phyloP scores from a whole-genome alignment of 257 asterid genomes.

The Ilex aquifolium region DNA sequence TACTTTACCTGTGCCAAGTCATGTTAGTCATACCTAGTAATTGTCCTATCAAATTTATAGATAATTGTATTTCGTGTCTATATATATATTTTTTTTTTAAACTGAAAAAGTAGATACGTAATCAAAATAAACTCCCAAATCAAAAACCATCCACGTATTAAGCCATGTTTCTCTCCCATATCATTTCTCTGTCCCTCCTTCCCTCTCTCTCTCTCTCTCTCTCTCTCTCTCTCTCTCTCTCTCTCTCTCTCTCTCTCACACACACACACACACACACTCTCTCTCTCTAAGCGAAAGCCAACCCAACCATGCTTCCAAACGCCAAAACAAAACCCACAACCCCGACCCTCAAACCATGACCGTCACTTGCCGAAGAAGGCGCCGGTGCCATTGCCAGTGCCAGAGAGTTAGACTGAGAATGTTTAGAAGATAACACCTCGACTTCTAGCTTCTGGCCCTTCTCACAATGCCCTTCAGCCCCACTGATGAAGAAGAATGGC shows the following conservation, averaged over 20 bases:
- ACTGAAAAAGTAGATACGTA: no score
- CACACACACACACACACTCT: background rate
- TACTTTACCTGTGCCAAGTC: no score
- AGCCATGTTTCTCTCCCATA: no score
- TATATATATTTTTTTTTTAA: no score
- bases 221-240: constrained; percentile 7
- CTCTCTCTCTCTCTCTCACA: constrained; percentile 8
- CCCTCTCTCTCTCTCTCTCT: no score
- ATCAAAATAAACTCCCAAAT: no score
- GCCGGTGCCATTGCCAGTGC: constrained; percentile 25
- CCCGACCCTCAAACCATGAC: constrained; percentile 5
- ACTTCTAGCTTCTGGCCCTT: constrained; percentile 50
- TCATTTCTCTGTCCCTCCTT: no score
- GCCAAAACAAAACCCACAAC: constrained; percentile 7
- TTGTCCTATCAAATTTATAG: no score
- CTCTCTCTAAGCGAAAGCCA: constrained; percentile 17
- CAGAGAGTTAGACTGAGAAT: background rate
- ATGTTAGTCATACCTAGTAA: no score
- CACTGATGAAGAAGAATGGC: constrained; percentile 57
- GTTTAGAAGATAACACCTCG: constrained; percentile 34
- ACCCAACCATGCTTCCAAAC: constrained; percentile 15
- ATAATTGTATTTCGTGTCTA: no score
- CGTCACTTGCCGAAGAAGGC: constrained; percentile 30
- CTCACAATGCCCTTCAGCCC: constrained; percentile 53
- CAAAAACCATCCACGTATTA: no score